Conservation (phyloP, 1,139 yeast species). For the Hyphopichia burtonii region DNA sequence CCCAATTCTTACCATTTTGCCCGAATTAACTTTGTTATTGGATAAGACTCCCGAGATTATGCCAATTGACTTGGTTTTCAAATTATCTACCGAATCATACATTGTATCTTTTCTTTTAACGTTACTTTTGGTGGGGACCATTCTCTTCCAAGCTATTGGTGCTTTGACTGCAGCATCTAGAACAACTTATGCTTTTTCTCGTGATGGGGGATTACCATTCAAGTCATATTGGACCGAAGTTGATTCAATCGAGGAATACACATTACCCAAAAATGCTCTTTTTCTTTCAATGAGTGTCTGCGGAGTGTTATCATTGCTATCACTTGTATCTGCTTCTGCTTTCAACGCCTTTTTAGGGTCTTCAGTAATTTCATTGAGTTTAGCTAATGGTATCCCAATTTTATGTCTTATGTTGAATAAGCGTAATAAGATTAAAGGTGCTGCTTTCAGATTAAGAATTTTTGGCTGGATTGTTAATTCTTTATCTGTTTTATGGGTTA, state of each 20-base stretch:
- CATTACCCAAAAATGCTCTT: conserved; percentile 72
- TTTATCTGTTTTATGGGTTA: conserved; percentile 60
- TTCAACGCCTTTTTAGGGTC: conserved; percentile 85
- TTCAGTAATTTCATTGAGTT: conserved; percentile 74
- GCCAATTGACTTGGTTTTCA: conserved; percentile 68
- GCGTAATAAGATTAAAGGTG: conserved; percentile 63
- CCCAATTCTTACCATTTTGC: conserved; percentile 69
- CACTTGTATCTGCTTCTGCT: conserved; percentile 71
- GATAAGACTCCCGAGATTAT: conserved; percentile 63
- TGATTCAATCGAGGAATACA: conserved; percentile 53
- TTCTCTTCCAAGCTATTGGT: conserved; percentile 76
- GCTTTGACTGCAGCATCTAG: conserved; percentile 84
- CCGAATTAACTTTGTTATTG: conserved; percentile 56
- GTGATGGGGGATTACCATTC: conserved; percentile 85
- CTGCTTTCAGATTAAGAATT: conserved; percentile 65
- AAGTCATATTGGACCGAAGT: conserved; percentile 65
- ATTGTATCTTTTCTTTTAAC: conserved; percentile 67
- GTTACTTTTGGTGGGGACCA: conserved; percentile 66
- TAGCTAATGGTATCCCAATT: conserved; percentile 79
- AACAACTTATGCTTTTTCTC: conserved; percentile 81
- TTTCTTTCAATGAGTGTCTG: conserved; percentile 68
- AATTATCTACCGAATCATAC: conserved; percentile 65
- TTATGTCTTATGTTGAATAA: conserved; percentile 59
- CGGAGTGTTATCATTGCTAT: conserved; percentile 58
- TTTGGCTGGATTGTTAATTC: conserved; percentile 66